These are phyloP conservation scores for Ogataea kodamae DNA, from an alignment of 805 yeast species.

Conservation along the genomic window DNA sequence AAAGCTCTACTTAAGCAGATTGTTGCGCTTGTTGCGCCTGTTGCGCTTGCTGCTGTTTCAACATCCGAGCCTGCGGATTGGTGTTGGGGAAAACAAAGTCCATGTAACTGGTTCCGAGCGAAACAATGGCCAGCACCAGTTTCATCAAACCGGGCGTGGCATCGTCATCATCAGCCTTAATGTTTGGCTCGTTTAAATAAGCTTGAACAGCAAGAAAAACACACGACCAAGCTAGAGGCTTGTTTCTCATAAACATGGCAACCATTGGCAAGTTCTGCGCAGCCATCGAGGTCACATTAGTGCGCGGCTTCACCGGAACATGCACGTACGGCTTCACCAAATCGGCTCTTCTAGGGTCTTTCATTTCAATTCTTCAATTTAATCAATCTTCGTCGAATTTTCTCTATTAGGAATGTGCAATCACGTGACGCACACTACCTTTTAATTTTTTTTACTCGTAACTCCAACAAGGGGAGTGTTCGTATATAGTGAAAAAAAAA, in stretches of 20 bases:
- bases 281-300: slow-evolving; percentile 43
- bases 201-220: slow-evolving; percentile 50
- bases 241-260: slow-evolving; percentile 59
- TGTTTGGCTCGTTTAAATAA: slow-evolving; percentile 39
- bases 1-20: too few species aligned
- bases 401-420: too few species aligned
- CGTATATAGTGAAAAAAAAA: slow-evolving; percentile 10
- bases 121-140: slow-evolving; percentile 43
- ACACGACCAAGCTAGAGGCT: slow-evolving; percentile 53
- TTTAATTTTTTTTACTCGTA: too few species aligned
- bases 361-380: slow-evolving; percentile 22
- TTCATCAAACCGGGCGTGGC: slow-evolving; percentile 46
- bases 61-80: slow-evolving; percentile 30
- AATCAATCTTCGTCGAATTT: too few species aligned
- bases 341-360: slow-evolving; percentile 31
- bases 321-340: slow-evolving; percentile 39
- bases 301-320: slow-evolving; percentile 43
- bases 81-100: slow-evolving; percentile 48
- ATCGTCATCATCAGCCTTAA: slow-evolving; percentile 29
- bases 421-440: slow-evolving; percentile 8
- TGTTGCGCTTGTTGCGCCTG: too few species aligned
- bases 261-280: slow-evolving; percentile 59
- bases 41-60: too few species aligned
- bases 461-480: slow-evolving; percentile 2
- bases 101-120: slow-evolving; percentile 48